Evolutionary conservation across 192 early-diverging fungal genomes (phyloP), one percentile per base, ranked within the genome.

Genomic region (Entomortierella lignicola): DNA sequence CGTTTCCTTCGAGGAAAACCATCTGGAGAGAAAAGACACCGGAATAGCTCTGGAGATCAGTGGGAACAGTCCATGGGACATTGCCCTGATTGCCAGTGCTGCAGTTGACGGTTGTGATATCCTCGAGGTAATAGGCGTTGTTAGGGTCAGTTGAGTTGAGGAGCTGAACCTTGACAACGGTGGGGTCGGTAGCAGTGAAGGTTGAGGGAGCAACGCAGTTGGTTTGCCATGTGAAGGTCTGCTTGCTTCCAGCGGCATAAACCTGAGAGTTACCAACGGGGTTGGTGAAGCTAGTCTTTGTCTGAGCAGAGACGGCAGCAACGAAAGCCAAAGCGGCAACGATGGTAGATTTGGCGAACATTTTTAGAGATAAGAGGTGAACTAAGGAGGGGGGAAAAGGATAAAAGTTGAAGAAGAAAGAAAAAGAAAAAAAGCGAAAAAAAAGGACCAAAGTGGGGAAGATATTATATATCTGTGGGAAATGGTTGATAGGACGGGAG

Each of bases 271-370:
- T 34, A 2, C 34, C 55, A 53, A 77, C 60, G 50, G 74, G 74
- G 61, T 42, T 50, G 55, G 55, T 69, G 66, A 77, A 77, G 54
- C 52, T 23, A 66, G 44, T 77, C 54, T 69, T 69, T 26, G 44
- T 44, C 60, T 64, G 66, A 48, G 66, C 66, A 54, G 60, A 48
- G 55, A 69, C 74, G 27, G 61, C 26, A 53, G 66, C 66, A 26
- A 21, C 66, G 31, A 69, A 31, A 44, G 74, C 74, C 74, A 77
- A 63, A 43, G 60, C 43, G 47, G 73, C 66, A n/a, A 51, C 48
- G 60, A 52, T 23, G 30, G 61, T 41, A 31, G 74, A 59, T 61
- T 77, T 77, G 66, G 64, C 53, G 66, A 59, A 64, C 74, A 77
- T 77, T 31, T 32, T 62, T 6, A 27, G 15, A 12, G 42, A 37